phyloP scores from a whole-genome alignment of 2,329 filamentous ascomycete species.

The Ceratocystis destructans region DNA sequence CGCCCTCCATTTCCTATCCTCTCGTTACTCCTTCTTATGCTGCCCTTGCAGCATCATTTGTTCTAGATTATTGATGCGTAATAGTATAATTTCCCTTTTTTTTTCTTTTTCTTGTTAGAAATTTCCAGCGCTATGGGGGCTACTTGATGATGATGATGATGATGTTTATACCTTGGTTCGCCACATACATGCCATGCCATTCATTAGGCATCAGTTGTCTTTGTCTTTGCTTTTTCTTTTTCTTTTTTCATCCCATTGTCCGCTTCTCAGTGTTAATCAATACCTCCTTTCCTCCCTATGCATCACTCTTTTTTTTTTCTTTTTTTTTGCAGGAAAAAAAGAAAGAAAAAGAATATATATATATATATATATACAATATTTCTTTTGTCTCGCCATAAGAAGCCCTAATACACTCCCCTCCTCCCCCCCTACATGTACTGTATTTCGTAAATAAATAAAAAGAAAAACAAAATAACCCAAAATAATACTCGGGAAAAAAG shows the following conservation, averaged over 20 bases:
- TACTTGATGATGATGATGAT: neutral
- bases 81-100: conserved; percentile 7
- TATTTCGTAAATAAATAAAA: neutral
- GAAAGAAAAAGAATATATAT: too few relatives aligned
- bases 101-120: conserved; percentile 10
- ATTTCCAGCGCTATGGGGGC: neutral
- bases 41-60: neutral
- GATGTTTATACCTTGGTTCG: neutral
- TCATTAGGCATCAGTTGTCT: too few relatives aligned
- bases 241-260: neutral
- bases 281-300: too few relatives aligned
- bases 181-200: too few relatives aligned
- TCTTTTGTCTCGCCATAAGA: too few relatives aligned
- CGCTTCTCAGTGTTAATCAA: neutral
- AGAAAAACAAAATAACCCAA: too few relatives aligned
- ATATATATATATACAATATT: too few relatives aligned
- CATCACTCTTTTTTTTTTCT: too few relatives aligned
- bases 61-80: conserved; percentile 1
- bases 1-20: neutral
- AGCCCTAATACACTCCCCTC: too few relatives aligned
- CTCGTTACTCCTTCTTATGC: neutral
- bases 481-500: neutral
- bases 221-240: neutral
- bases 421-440: neutral
- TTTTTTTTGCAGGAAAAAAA: too few relatives aligned